Percentiles rank a stretch among this genome's conserved stretches.
Evolutionary conservation across 495 filamentous ascomycete genomes (phyloP).

Genomic region (Xylaria telfairii): DNA sequence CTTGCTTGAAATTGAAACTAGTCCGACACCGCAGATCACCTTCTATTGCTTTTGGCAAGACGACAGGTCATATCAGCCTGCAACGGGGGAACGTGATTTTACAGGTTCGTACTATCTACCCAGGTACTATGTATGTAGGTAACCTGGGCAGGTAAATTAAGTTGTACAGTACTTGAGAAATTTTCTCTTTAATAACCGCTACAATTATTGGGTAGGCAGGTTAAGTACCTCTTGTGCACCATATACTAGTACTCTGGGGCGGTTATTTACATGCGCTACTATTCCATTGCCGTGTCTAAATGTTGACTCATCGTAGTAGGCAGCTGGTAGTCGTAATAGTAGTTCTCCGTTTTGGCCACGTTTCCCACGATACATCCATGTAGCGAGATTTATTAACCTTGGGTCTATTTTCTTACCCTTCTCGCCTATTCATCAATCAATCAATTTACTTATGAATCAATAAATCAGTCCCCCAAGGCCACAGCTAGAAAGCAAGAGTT

Average conservation of each 20-base stretch:
- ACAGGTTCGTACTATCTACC: background rate
- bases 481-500: conserved; percentile 1
- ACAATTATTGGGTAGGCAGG: background rate
- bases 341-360: conserved; percentile 18
- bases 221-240: background rate
- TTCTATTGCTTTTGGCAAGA: conserved; percentile 25
- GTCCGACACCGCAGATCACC: background rate
- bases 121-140: background rate
- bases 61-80: conserved; percentile 25
- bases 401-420: background rate
- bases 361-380: background rate
- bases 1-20: conserved; percentile 10
- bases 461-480: conserved; percentile 8
- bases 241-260: conserved; percentile 1
- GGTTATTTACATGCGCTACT: background rate
- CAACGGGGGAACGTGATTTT: background rate
- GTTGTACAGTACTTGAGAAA: background rate
- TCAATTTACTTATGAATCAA: conserved; percentile 11
- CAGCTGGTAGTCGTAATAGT: too few relatives aligned
- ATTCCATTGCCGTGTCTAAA: background rate
- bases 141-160: background rate
- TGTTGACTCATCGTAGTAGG: conserved; percentile 13
- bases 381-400: conserved; percentile 9
- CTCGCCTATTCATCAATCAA: background rate
- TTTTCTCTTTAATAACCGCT: background rate